Evolutionary conservation across 257 asterid genomes (phyloP).

Genomic region (Scutellaria baicalensis): DNA sequence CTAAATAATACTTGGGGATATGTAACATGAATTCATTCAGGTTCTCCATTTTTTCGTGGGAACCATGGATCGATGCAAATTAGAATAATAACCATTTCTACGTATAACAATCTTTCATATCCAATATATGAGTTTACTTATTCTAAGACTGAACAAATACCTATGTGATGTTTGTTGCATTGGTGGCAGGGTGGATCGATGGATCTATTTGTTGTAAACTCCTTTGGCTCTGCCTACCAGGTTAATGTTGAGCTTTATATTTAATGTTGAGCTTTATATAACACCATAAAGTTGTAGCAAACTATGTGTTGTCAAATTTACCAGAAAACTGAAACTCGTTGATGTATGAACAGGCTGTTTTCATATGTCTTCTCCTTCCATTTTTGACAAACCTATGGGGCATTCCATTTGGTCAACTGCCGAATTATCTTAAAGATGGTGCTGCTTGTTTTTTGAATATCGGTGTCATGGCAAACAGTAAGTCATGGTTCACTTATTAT

Average conservation of each 20-base stretch:
- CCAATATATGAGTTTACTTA: not conserved
- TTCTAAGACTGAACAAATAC: not conserved
- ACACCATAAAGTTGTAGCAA: not conserved
- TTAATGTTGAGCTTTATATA: not conserved
- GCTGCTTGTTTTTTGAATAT: slow-evolving; percentile 93
- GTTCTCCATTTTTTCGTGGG: not conserved
- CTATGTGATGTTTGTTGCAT: slow-evolving; percentile 10
- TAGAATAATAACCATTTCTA: not conserved
- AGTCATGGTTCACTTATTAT: slow-evolving; percentile 21
- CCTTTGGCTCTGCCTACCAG: slow-evolving; percentile 96
- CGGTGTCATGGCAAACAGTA: slow-evolving; percentile 62
- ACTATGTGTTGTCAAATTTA: slow-evolving; percentile 2
- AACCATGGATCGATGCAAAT: not conserved
- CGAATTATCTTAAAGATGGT: slow-evolving; percentile 79
- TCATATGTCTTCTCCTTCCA: slow-evolving; percentile 88
- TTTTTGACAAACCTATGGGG: slow-evolving; percentile 95
- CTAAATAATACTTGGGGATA: not conserved
- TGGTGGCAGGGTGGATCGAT: slow-evolving; percentile 60
- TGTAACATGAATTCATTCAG: not conserved
- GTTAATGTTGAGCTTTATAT: too few species aligned
- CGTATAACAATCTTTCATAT: not conserved
- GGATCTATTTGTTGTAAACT: slow-evolving; percentile 88
- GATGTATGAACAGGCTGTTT: slow-evolving; percentile 55
- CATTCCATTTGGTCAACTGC: slow-evolving; percentile 73
- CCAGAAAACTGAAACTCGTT: slow-evolving; percentile 24